Percentiles rank a stretch among this genome's conserved stretches.
These are phyloP conservation scores for Scorias spongiosa DNA, from an alignment of 2,329 filamentous ascomycete species.

Conservation along the genomic window DNA sequence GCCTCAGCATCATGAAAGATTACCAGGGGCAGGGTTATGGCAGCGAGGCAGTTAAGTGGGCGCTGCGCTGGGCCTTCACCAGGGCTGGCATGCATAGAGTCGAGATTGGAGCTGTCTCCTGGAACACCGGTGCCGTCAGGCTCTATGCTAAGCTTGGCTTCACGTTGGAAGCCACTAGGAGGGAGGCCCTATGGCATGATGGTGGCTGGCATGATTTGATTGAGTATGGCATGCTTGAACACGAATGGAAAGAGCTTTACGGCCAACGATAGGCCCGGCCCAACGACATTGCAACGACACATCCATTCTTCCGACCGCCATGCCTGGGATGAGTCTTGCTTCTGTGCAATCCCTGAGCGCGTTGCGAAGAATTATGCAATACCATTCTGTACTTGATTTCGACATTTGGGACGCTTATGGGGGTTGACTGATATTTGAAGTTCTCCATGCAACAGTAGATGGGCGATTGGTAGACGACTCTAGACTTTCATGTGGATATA, in stretches of 20 bases:
- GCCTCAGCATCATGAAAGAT: slow-evolving; percentile 20
- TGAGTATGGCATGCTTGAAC: slow-evolving; percentile 24
- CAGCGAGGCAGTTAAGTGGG: slow-evolving; percentile 33
- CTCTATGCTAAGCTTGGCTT: slow-evolving; percentile 35
- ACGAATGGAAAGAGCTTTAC: slow-evolving; percentile 22
- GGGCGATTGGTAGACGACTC: too few species aligned
- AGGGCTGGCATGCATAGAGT: slow-evolving; percentile 32
- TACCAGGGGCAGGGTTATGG: slow-evolving; percentile 32
- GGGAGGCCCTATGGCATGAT: slow-evolving; percentile 30
- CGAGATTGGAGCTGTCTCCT: slow-evolving; percentile 25
- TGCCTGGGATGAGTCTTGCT: too few species aligned
- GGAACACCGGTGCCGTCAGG: slow-evolving; percentile 27
- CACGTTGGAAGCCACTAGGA: slow-evolving; percentile 26
- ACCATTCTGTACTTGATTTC: too few species aligned
- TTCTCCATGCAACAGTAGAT: too few species aligned
- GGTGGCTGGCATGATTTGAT: slow-evolving; percentile 23
- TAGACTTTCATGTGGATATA: too few species aligned
- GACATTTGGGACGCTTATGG: too few species aligned
- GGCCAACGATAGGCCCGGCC: neutral
- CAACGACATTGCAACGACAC: too few species aligned
- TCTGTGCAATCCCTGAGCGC: too few species aligned
- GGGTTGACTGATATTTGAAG: too few species aligned
- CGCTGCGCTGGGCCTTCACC: slow-evolving; percentile 31
- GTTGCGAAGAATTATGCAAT: too few species aligned
- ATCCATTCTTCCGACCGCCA: too few species aligned